Conservation (phyloP, 2,329 filamentous ascomycete species). For the Fusarium sp. region DNA sequence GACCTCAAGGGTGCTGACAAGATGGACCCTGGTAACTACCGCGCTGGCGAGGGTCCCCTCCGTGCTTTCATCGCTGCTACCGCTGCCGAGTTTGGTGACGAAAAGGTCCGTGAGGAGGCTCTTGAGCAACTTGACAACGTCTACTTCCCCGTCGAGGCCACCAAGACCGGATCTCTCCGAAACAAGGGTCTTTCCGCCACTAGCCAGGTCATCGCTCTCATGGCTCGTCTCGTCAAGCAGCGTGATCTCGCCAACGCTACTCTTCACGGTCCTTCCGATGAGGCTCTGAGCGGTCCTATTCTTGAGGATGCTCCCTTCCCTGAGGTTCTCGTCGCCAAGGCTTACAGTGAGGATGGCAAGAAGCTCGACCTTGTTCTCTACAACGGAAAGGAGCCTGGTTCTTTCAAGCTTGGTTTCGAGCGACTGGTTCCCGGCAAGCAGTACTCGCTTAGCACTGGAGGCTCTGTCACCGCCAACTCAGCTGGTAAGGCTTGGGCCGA, state of each 20-base stretch:
- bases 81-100: slow-evolving; percentile 20
- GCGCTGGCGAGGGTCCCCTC: slow-evolving; percentile 1
- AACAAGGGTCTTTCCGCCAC: slow-evolving; percentile 23
- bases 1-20: slow-evolving; percentile 20
- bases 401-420: slow-evolving; percentile 13
- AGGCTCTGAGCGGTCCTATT: slow-evolving; percentile 5
- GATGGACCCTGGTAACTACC: slow-evolving; percentile 16
- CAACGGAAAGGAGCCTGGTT: slow-evolving; percentile 14
- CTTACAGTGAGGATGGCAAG: slow-evolving; percentile 13
- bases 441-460: slow-evolving; percentile 15
- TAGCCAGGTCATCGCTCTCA: slow-evolving; percentile 13
- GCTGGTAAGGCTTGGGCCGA: slow-evolving; percentile 7
- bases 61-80: slow-evolving; percentile 16
- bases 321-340: slow-evolving; percentile 19
- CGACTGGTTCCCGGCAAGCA: slow-evolving; percentile 3
- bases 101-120: slow-evolving; percentile 13
- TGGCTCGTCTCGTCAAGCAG: slow-evolving; percentile 20
- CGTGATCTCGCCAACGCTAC: slow-evolving; percentile 14
- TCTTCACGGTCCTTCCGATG: slow-evolving; percentile 3
- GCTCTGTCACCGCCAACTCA: slow-evolving; percentile 4
- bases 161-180: slow-evolving; percentile 11
- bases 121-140: slow-evolving; percentile 15
- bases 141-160: slow-evolving; percentile 18
- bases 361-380: slow-evolving; percentile 21
- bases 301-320: slow-evolving; percentile 15